Evolutionary conservation across 305 asterid genomes (phyloP).

Genomic region (Fraxinus sp.): DNA sequence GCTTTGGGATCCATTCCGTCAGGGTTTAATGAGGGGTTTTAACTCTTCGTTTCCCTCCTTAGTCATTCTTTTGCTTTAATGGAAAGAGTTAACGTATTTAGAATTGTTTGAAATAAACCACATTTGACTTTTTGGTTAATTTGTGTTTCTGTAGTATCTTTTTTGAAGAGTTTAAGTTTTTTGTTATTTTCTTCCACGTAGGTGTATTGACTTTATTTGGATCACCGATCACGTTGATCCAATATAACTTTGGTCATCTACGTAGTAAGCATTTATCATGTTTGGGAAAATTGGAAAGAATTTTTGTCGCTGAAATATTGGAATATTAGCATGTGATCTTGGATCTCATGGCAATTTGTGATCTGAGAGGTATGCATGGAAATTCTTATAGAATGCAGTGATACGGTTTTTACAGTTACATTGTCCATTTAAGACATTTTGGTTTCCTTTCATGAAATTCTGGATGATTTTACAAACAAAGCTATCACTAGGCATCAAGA

Average conservation of each 20-base stretch:
- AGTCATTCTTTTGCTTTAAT: background rate
- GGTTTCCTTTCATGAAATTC: background rate
- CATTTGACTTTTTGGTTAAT: conserved; percentile 2
- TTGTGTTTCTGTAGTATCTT: background rate
- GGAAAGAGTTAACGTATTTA: conserved; percentile 14
- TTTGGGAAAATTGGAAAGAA: background rate
- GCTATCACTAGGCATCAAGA: conserved; percentile 1
- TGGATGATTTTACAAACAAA: background rate
- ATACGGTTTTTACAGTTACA: conserved; percentile 4
- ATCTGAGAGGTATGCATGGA: background rate
- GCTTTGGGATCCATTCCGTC: conserved; percentile 14
- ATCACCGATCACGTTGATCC: background rate
- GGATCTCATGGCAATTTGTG: background rate
- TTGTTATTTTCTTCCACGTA: conserved; percentile 10
- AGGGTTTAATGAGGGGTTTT: conserved; percentile 22
- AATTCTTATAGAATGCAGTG: background rate
- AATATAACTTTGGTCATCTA: background rate
- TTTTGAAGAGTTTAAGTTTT: background rate
- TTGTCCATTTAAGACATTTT: conserved; percentile 14
- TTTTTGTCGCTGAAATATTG: background rate
- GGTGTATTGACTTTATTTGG: background rate
- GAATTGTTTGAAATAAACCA: background rate
- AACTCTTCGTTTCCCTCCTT: background rate
- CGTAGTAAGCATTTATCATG: background rate
- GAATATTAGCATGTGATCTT: background rate